Conservation (phyloP, 192 early-diverging fungal genomes). For the Backusella mclennaniae region DNA sequence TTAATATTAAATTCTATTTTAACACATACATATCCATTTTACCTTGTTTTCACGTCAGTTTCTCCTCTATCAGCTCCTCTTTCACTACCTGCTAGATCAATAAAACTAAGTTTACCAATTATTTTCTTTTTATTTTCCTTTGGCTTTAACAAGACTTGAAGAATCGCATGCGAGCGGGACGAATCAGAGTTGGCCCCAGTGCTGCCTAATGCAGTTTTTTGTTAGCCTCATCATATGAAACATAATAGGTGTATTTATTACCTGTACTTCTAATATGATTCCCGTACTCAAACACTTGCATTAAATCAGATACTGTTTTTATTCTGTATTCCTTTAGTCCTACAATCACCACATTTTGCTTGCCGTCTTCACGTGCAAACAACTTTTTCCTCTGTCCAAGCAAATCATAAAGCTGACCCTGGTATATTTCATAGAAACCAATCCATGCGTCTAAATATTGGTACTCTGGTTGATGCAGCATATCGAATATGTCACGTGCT, state of each 20-base stretch:
- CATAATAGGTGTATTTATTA: constrained; percentile 27
- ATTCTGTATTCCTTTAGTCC: constrained; percentile 89
- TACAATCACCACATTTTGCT: constrained; percentile 89
- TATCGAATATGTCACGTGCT: constrained; percentile 85
- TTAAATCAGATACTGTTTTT: constrained; percentile 78
- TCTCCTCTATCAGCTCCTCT: constrained; percentile 97
- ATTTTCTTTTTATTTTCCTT: constrained; percentile 59
- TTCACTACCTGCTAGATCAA: constrained; percentile 98
- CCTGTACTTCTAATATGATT: constrained; percentile 89
- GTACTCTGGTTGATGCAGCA: constrained; percentile 71
- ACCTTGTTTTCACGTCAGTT: constrained; percentile 88
- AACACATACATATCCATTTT: not conserved
- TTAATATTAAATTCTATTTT: not conserved
- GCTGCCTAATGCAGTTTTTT: constrained; percentile 24
- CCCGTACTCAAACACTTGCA: constrained; percentile 94
- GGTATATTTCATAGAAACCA: constrained; percentile 97
- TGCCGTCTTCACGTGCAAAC: constrained; percentile 96
- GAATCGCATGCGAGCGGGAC: constrained; percentile 97
- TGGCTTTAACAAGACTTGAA: constrained; percentile 88
- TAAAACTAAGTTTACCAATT: constrained; percentile 90
- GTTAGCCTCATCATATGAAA: constrained; percentile 37
- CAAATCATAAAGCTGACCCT: constrained; percentile 93
- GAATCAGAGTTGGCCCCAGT: constrained; percentile 97
- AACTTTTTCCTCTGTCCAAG: constrained; percentile 88
- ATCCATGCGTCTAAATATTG: constrained; percentile 79